Evolutionary conservation across 2,329 filamentous ascomycete species (phyloP), one percentile per base, ranked within the genome.

Genomic region (Fusarium anguioides): DNA sequence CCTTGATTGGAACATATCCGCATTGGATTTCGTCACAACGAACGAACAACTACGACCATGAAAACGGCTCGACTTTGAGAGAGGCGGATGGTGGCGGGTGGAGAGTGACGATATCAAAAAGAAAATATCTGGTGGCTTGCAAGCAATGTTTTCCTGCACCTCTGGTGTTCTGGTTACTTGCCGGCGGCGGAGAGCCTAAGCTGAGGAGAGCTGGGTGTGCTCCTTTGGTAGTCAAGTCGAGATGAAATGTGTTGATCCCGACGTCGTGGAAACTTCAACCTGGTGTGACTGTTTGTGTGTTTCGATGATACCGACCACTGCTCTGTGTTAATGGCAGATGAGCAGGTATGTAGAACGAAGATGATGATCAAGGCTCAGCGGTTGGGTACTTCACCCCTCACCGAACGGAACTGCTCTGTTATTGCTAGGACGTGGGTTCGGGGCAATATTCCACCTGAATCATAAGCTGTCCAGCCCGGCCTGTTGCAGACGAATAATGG

Each of bases 191-290:
- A 60, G 60, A 60, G 46, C 52, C 59, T 59, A 70, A 58, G 63
- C 68, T 65, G 64, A 72, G 60, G 64, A 72, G 69, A 66, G 64
- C 54, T 69, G 64, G 67, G 69, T 66, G 63, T 74, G 72, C 69
- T 72, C 68, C 69, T 74, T 75, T 75, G 76, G 73, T 78, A 78
- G 75, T 74, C 76, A 76, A 73, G 75, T 76, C 72, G 75, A 77
- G 75, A 76, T 75, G 76, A 75, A 76, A 70, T 75, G 74, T 71
- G 75, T 77, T 76, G 75, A 76, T 69, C 74, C 67, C 70, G 64
- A 73, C 60, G 67, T 60, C 54, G 72, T 60, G 73, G 69, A 73
- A 69, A 56, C 29, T 53, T 66, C 55, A 68, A 64, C 47, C 51
- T 70, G 72, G 72, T 74, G 74, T 74, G 70, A 73, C 63, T 72